Evolutionary conservation across 768 basidiomycete species (phyloP).

Genomic region (Trichaptum fuscoviolaceum): DNA sequence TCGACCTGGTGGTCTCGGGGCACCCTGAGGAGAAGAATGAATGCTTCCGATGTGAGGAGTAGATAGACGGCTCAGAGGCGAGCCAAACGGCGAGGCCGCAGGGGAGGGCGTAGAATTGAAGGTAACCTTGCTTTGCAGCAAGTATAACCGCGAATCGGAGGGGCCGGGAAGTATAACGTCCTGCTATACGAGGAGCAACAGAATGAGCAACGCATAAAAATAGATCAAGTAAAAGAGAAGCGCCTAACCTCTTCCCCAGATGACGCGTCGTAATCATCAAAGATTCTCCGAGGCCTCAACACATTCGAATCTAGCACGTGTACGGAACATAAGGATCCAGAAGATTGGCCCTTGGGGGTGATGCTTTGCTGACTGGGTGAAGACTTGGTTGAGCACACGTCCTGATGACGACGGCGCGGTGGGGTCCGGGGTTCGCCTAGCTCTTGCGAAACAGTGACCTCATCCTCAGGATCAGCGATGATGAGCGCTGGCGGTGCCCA

Average conservation of each 20-base stretch:
- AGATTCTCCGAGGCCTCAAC: not conserved
- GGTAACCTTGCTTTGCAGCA: not conserved
- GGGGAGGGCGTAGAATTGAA: slow-evolving; percentile 5
- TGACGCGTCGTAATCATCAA: not conserved
- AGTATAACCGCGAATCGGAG: not conserved
- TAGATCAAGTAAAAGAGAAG: not conserved
- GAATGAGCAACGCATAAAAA: not conserved
- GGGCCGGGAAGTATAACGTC: not conserved
- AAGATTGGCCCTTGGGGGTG: not conserved
- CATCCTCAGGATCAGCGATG: not conserved
- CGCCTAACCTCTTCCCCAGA: not conserved
- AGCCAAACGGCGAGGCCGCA: slow-evolving; percentile 1
- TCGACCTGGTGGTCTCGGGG: not conserved
- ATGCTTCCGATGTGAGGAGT: not conserved
- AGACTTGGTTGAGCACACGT: not conserved
- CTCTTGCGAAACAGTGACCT: not conserved
- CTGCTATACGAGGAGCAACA: not conserved
- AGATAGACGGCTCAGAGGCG: slow-evolving; percentile 3
- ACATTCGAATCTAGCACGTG: not conserved
- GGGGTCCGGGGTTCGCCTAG: not conserved
- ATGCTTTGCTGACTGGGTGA: not conserved
- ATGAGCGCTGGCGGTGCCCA: not conserved
- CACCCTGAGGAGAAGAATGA: not conserved
- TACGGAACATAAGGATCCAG: not conserved
- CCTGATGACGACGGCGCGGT: not conserved